Conservation (phyloP, 2,329 filamentous ascomycete species). For the Elsinoe ampelina region DNA sequence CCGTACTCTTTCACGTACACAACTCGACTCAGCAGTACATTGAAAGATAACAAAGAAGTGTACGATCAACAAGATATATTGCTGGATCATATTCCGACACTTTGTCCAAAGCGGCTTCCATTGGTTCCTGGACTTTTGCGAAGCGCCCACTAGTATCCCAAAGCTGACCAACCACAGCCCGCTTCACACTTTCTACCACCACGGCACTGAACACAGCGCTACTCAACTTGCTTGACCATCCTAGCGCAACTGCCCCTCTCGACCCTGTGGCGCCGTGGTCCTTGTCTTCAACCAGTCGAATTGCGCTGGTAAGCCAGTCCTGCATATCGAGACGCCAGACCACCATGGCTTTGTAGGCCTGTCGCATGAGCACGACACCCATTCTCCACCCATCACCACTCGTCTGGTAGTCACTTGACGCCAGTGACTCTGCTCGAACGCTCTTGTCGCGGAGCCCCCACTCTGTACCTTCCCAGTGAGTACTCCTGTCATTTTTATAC, state of each 20-base stretch:
- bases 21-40: neutral
- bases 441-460: neutral
- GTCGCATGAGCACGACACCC: neutral
- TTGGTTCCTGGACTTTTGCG: neutral
- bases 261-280: neutral
- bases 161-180: conserved; percentile 12
- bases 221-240: neutral
- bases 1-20: neutral
- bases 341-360: conserved; percentile 1
- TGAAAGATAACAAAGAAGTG: neutral
- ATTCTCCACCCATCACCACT: neutral
- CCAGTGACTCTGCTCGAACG: neutral
- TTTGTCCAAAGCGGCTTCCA: neutral
- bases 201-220: neutral
- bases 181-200: neutral
- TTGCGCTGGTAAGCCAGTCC: neutral
- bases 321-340: conserved; percentile 5
- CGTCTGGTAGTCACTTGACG: neutral
- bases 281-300: neutral
- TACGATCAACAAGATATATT: neutral
- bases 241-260: neutral
- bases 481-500: neutral
- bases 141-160: conserved; percentile 6
- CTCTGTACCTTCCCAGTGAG: neutral
- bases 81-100: neutral